Base-by-base conservation (phyloP, 1,139 yeast genomes). In the Blastobotrys raffinosifermentans region DNA sequence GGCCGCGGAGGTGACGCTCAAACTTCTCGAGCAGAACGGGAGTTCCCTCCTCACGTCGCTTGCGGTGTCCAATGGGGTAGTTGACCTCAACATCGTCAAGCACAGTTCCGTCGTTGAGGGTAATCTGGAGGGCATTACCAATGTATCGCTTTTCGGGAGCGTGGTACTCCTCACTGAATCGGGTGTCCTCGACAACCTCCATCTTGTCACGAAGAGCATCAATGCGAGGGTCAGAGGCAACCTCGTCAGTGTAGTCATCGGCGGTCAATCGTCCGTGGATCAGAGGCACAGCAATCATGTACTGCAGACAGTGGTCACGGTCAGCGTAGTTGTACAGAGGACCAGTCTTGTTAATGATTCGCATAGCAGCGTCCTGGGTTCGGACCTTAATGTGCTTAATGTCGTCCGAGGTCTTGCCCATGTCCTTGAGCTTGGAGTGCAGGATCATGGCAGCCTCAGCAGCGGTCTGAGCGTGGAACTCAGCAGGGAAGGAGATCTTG, bases 401-500 rank as follows among this genome's bases (percentile, higher is more conserved):
- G 49, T 75, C 78, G 36, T 67, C 68, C 39, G 63, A 57, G 9
- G 71, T 51, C 54, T 67, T 64, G 15, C 75, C 75, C 40, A 60
- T 44, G 7, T 51, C 54, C 37, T 55, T 50, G 46, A 74, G 59
- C 38, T 56, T 50, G 34, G 54, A 46, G 51, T 70, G 64, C 14
- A 70, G 61, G 16, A 63, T 67, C 58, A 74, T 51, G 26, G 80
- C 72, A 26, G 75, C 76, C 52, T 74, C 80, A 20, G 69, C 79
- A 10, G 80, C 80, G 26, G 80, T 73, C 56, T 74, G 80, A n/a
- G 80, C 78, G 53, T 75, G 80, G 60, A 74, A 74, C 55, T 74
- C 80, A 17, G 80, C 80, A n/a, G 80, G 80, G 65, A 68, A 74
- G 2, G 78, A 73, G 45, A 75, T 73, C 60, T 74, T 75, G 60